A percentile compares a stretch with the other conserved stretches of the same genome.
These are phyloP conservation scores for Zanthoxylum bungeanum DNA, from an alignment of 345 rosid genomes.

Conservation along the genomic window DNA sequence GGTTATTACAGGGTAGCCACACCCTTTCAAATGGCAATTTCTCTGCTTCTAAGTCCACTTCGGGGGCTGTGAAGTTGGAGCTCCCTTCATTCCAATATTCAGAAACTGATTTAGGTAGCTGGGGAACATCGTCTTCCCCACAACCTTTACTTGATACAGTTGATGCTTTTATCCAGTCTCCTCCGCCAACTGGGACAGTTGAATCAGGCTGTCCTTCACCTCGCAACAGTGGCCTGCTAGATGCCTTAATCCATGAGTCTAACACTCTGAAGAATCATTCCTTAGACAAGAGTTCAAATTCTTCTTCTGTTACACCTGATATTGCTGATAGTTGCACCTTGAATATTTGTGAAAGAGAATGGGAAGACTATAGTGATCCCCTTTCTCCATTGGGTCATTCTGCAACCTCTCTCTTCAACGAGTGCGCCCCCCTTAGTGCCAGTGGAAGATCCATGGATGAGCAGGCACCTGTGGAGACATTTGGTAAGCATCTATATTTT, in stretches of 20 bases:
- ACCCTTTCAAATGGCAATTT: conserved; percentile 77
- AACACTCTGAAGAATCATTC: conserved; percentile 63
- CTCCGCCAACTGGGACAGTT: conserved; percentile 43
- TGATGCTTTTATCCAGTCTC: conserved; percentile 79
- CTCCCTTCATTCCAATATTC: conserved; percentile 99
- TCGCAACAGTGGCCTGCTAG: conserved; percentile 82
- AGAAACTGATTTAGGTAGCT: conserved; percentile 67
- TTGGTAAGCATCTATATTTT: conserved; percentile 44
- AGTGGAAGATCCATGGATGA: conserved; percentile 66
- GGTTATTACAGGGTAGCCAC: conserved; percentile 67
- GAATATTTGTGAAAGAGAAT: conserved; percentile 50
- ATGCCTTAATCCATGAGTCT: conserved; percentile 86
- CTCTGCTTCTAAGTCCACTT: conserved; percentile 78
- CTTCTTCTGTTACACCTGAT: conserved; percentile 59
- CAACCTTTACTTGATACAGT: conserved; percentile 69
- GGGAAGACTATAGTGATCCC: conserved; percentile 56
- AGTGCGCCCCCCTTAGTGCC: conserved; percentile 49
- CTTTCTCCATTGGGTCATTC: conserved; percentile 60
- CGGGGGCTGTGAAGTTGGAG: conserved; percentile 98
- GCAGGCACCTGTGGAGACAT: conserved; percentile 32
- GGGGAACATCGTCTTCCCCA: conserved; percentile 63
- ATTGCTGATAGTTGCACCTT: conserved; percentile 44
- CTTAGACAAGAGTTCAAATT: conserved; percentile 60
- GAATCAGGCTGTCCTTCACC: conserved; percentile 62
- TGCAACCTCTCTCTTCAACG: conserved; percentile 57